A percentile compares a stretch with the other conserved stretches of the same genome.
phyloP scores from a whole-genome alignment of 805 yeast genomes.

The Candida manassasensis region DNA sequence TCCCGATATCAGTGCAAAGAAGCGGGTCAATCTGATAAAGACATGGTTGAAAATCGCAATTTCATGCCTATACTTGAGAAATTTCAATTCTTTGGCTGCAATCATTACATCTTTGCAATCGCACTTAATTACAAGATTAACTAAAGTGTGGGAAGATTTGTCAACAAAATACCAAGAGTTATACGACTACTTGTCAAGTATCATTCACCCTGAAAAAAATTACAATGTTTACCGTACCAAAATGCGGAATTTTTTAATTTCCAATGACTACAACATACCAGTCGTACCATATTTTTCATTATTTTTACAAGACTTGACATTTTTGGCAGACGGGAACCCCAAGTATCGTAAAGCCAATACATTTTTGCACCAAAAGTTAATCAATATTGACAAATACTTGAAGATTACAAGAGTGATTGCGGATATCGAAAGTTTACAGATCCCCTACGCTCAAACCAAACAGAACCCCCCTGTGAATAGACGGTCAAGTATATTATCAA shows the following conservation, averaged over 20 bases:
- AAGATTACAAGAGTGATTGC: constrained; percentile 63
- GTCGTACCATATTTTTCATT: constrained; percentile 73
- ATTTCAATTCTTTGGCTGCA: constrained; percentile 75
- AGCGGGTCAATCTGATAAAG: constrained; percentile 51
- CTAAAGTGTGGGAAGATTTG: constrained; percentile 54
- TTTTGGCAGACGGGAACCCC: constrained; percentile 78
- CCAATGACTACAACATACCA: constrained; percentile 51
- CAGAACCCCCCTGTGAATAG: neutral
- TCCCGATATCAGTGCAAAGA: constrained; percentile 44
- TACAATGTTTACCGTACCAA: constrained; percentile 64
- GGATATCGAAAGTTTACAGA: constrained; percentile 64
- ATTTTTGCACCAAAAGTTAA: constrained; percentile 52
- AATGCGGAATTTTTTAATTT: constrained; percentile 48
- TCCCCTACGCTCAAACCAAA: constrained; percentile 40
- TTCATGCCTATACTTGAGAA: constrained; percentile 67
- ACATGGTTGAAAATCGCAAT: constrained; percentile 73
- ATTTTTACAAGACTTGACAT: constrained; percentile 74
- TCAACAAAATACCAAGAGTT: constrained; percentile 57
- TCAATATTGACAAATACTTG: constrained; percentile 70
- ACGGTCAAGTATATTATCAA: constrained; percentile 3
- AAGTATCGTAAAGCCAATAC: constrained; percentile 58
- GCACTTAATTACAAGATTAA: constrained; percentile 60
- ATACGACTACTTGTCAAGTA: constrained; percentile 58
- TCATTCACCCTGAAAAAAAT: constrained; percentile 73
- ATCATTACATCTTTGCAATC: constrained; percentile 74